phyloP scores from a whole-genome alignment of 2,329 filamentous ascomycete species.

The Tolypocladium nubicola region DNA sequence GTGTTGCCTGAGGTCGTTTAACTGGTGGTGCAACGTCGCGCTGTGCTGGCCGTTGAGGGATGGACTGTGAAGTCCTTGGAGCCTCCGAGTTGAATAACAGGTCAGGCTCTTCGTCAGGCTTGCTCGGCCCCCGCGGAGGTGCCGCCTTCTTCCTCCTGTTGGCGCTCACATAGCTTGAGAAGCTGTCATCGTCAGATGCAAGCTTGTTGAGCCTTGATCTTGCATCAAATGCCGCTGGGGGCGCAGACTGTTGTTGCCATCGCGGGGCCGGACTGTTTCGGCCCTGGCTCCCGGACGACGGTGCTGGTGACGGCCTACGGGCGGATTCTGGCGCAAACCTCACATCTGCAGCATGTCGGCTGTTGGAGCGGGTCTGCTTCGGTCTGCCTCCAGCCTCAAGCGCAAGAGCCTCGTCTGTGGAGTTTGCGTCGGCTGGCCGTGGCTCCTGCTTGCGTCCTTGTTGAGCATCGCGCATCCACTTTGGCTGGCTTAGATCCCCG shows the following conservation, averaged over 20 bases:
- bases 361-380: conserved; percentile 24
- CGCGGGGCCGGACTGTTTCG: conserved; percentile 39
- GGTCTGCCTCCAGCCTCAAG: conserved; percentile 56
- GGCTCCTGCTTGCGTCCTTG: conserved; percentile 27
- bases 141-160: conserved; percentile 64
- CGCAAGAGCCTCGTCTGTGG: conserved; percentile 69
- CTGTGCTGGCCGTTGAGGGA: conserved; percentile 24
- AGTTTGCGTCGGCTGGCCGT: conserved; percentile 20
- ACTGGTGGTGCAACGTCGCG: conserved; percentile 21
- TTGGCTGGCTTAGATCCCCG: conserved; percentile 70
- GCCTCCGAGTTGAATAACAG: conserved; percentile 45
- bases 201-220: conserved; percentile 57
- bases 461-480: conserved; percentile 82
- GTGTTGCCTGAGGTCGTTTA: conserved; percentile 13
- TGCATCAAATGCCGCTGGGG: conserved; percentile 24
- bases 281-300: conserved; percentile 32
- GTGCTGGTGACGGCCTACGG: conserved; percentile 39
- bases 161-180: conserved; percentile 80
- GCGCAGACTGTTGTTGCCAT: conserved; percentile 43
- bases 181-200: conserved; percentile 62
- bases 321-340: conserved; percentile 20
- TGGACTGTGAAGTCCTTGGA: conserved; percentile 21
- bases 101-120: conserved; percentile 41
- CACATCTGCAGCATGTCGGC: conserved; percentile 15
- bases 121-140: conserved; percentile 32